These are phyloP conservation scores for Cercophora sp. DNA, from an alignment of 495 filamentous ascomycete species.

Conservation along the genomic window DNA sequence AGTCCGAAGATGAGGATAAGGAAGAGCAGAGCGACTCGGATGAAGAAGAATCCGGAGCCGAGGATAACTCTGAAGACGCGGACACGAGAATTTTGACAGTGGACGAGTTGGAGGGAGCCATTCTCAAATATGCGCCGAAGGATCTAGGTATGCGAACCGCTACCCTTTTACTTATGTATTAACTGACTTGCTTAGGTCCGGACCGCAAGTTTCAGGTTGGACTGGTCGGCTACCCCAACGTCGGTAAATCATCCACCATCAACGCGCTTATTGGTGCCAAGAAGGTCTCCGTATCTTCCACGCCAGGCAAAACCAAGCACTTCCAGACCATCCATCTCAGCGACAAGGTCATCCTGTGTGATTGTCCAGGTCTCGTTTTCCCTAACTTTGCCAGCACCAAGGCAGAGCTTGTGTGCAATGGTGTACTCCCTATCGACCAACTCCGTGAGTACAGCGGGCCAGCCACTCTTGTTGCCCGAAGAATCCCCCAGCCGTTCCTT, in stretches of 20 bases:
- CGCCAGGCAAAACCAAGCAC: conserved; percentile 98
- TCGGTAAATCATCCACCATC: conserved; percentile 98
- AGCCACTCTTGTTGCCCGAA: conserved; percentile 75
- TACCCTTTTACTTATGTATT: background rate
- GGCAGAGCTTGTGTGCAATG: conserved; percentile 92
- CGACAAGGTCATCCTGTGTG: conserved; percentile 84
- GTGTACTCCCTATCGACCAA: conserved; percentile 95
- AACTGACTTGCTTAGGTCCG: conserved; percentile 18
- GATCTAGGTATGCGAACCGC: conserved; percentile 38
- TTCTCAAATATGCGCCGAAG: conserved; percentile 69
- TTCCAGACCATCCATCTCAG: conserved; percentile 98
- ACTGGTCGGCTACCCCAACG: conserved; percentile 97
- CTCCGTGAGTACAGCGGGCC: conserved; percentile 92
- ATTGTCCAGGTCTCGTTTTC: conserved; percentile 98
- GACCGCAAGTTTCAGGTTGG: conserved; percentile 80
- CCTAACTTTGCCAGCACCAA: conserved; percentile 97
- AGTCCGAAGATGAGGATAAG: conserved; percentile 21
- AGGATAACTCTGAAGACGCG: conserved; percentile 41
- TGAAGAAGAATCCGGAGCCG: conserved; percentile 22
- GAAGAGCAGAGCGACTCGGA: conserved; percentile 29
- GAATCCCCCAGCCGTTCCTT: conserved; percentile 86
- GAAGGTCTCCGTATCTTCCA: conserved; percentile 97
- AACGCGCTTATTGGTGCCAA: conserved; percentile 96
- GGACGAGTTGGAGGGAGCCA: conserved; percentile 86
- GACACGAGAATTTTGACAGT: conserved; percentile 82